Conservation (phyloP, 257 asterid genomes). For the Phtheirospermum japonicum region DNA sequence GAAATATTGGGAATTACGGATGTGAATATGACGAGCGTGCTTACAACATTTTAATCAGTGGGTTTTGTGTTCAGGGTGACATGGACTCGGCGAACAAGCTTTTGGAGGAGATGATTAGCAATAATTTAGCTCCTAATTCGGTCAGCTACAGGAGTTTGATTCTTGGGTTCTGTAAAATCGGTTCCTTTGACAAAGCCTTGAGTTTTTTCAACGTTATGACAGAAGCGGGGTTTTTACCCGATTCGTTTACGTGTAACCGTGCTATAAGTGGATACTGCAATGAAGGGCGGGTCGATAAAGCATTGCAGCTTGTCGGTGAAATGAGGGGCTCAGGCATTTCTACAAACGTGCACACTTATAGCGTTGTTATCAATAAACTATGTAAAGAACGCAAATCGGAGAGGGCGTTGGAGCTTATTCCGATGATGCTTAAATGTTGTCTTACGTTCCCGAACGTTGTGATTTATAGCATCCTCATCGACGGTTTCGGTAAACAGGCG, state of each 20-base stretch:
- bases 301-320: slow-evolving; percentile 36
- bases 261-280: slow-evolving; percentile 38
- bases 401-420: slow-evolving; percentile 52
- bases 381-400: slow-evolving; percentile 46
- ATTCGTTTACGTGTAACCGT: slow-evolving; percentile 35
- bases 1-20: slow-evolving; percentile 40
- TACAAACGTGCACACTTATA: slow-evolving; percentile 38
- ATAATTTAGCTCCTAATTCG: slow-evolving; percentile 25
- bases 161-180: slow-evolving; percentile 41
- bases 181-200: slow-evolving; percentile 40
- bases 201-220: slow-evolving; percentile 32
- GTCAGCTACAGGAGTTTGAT: slow-evolving; percentile 37
- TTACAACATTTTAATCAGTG: slow-evolving; percentile 50
- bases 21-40: slow-evolving; percentile 42
- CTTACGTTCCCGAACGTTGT: slow-evolving; percentile 44
- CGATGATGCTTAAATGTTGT: slow-evolving; percentile 49
- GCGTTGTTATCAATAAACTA: slow-evolving; percentile 35
- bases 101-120: slow-evolving; percentile 52
- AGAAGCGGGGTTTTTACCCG: slow-evolving; percentile 31
- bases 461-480: slow-evolving; percentile 44
- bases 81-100: slow-evolving; percentile 43
- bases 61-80: slow-evolving; percentile 50
- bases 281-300: slow-evolving; percentile 41
- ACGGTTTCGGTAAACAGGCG: slow-evolving; percentile 52
- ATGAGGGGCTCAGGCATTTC: slow-evolving; percentile 36